Evolutionary conservation across 2,329 filamentous ascomycete species (phyloP), one percentile per base, ranked within the genome.

Genomic region (Fusarium pseudocircinatum): DNA sequence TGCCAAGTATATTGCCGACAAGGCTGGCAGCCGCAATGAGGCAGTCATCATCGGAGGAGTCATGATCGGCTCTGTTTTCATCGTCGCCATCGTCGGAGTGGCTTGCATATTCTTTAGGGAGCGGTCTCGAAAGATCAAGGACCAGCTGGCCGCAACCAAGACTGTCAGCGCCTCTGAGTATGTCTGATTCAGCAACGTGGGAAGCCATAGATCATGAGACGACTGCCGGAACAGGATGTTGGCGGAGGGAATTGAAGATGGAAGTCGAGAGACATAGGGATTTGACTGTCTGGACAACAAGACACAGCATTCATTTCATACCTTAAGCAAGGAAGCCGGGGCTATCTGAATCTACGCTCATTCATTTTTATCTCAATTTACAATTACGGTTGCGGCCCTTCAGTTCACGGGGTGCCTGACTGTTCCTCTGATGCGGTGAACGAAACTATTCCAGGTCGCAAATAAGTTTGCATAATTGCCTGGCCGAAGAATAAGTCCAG

Each of bases 81-180:
- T 69, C 22, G 37, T 64, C 44, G 46, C 46, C 34, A 26, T 73
- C 22, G 40, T 44, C 13, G 66, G 60, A 7, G 47, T 54, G 8
- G 60, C 47, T 28, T 75, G 54, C 28, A 47, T 73, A 58, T 28
- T 63, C 11, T 75, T 60, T 30, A 60, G 36, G 12, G 42, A 54
- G 24, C 69, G 53, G 9, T 24, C 36, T 26, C 61, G 39, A 24
- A 71, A 63, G 42, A 52, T 36, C 13, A 63, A 64, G 57, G 39
- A 50, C 15, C 67, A 50, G 28, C 44, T 68, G 46, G 30, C 36
- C 26, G 50, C 50, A 20, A 54, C 37, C n/a, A 62, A 73, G 42
- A 37, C 37, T n/a, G 26, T 43, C 22, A 67, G 58, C 28, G 47
- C 50, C 26, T 20, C 49, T 20, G 61, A 59, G n/a, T 60, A 30